These are phyloP conservation scores for Alloteropsis semialata DNA, from an alignment of 176 grass and related monocot genomes.

Conservation along the genomic window DNA sequence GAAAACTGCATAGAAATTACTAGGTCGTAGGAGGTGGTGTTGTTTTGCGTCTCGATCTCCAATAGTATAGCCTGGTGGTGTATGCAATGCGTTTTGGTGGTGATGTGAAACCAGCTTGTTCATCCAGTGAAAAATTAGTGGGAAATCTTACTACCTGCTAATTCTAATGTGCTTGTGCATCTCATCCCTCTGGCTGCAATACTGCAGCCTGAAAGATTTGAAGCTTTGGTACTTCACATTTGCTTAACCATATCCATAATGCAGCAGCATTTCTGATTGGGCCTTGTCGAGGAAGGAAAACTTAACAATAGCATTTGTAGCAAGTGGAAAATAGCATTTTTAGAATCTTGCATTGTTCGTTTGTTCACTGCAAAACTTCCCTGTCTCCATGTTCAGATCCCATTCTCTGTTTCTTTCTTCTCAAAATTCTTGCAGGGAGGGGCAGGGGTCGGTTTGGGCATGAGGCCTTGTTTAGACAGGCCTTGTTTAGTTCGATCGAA, in stretches of 20 bases:
- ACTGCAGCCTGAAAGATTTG: background rate
- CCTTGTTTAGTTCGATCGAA: too few species aligned
- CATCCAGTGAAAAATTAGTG: constrained; percentile 4
- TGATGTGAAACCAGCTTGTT: constrained; percentile 29
- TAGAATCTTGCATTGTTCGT: too few species aligned
- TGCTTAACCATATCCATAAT: too few species aligned
- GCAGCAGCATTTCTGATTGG: too few species aligned
- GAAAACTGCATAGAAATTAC: constrained; percentile 20
- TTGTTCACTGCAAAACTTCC: background rate
- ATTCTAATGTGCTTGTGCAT: too few species aligned
- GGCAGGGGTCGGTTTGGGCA: too few species aligned
- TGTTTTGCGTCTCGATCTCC: background rate
- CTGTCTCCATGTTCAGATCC: background rate
- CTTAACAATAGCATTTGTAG: too few species aligned
- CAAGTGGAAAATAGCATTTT: too few species aligned
- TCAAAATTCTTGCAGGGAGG: too few species aligned
- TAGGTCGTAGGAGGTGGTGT: background rate
- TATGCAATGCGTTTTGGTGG: constrained; percentile 31
- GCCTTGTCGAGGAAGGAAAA: background rate
- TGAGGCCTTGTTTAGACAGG: too few species aligned
- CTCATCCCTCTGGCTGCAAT: background rate
- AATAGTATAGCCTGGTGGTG: background rate
- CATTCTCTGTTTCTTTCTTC: too few species aligned
- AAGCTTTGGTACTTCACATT: background rate
- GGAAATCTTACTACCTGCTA: background rate